Conservation (phyloP, 2,329 filamentous ascomycete genomes). For the Aspergillus tamarii region DNA sequence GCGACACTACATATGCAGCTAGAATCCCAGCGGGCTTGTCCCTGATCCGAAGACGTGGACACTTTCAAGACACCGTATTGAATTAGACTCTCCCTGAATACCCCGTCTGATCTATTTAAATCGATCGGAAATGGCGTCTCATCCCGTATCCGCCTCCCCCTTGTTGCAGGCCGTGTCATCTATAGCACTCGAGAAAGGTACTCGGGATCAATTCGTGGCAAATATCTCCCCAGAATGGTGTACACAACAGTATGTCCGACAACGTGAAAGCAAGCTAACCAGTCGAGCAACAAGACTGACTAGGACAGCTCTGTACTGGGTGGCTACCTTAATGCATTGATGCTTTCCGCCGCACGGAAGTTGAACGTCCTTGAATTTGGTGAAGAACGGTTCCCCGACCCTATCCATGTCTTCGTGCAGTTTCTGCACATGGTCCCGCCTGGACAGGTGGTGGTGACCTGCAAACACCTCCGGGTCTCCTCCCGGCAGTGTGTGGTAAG, state of each 20-base stretch:
- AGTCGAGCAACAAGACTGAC: conserved; percentile 14
- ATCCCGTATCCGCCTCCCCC: conserved; percentile 4
- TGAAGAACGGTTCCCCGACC: conserved; percentile 19
- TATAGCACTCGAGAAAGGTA: conserved; percentile 15
- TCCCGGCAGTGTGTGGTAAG: conserved; percentile 24
- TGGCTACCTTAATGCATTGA: conserved; percentile 24
- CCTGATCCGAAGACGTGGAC: background rate
- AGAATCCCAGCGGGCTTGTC: background rate
- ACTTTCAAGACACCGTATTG: background rate
- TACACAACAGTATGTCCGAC: conserved; percentile 25
- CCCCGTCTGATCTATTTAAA: background rate
- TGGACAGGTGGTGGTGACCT: conserved; percentile 20
- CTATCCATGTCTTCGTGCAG: conserved; percentile 26
- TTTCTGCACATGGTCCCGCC: conserved; percentile 24
- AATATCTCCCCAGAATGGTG: conserved; percentile 25
- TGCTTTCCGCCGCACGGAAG: conserved; percentile 21
- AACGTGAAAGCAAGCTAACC: background rate
- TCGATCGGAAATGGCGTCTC: conserved; percentile 11
- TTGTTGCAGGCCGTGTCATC: conserved; percentile 22
- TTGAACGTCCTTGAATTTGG: conserved; percentile 18
- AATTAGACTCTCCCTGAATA: background rate
- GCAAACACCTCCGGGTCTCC: conserved; percentile 18
- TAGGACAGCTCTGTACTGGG: conserved; percentile 25
- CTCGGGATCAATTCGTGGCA: conserved; percentile 18
- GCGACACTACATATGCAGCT: conserved; percentile 6